Base-by-base conservation (phyloP, 2,329 filamentous ascomycete species). In the Cercospora sojina region DNA sequence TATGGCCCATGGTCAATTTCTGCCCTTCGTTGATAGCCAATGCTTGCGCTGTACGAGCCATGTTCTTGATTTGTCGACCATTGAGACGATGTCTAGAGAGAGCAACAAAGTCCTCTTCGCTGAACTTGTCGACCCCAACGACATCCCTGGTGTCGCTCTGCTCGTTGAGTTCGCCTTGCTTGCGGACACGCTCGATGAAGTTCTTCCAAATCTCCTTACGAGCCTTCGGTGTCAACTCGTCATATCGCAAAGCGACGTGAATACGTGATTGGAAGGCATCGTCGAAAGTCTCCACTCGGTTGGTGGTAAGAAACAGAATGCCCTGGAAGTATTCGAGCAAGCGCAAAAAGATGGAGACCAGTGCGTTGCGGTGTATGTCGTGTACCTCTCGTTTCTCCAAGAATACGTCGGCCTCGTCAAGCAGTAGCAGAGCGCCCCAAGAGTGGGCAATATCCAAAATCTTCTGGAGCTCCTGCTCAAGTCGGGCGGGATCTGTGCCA, bases 301-400 rank as follows among this genome's bases (percentile, higher is more conserved):
- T 96, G 2, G 93, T 96, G 0, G 93, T 97, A 27, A 97, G 79
- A 81, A 97, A 96, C 4, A 96, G 78, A 62, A 96, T 96, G 3
- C 93, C 93, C 75, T 96, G 91, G 80, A 96, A 96, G 77, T 96
- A 97, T 78, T 97, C 93, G 0, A 97, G 83, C 64, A 94, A 84
- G 0, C 92, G 88, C 2, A 97, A 82, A 82, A 97, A 97, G 73
- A 96, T 92, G 76, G 89, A 91, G 61, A 96, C 93, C 0, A 95
- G 86, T 0, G 90, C 90, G 72, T 96, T 96, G 66, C 92, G 89
- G 75, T 93, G 90, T 61, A 96, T 89, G 73, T 96, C 91, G 69
- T 92, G 89, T 74, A 92, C 88, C 57, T 91, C 90, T 1, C 92
- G 88, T 77, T 91, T 90, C 81, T 96, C 91, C 9, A 96, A 81